Evolutionary conservation across 139 green algal genomes (phyloP), one percentile per base, ranked within the genome.

Genomic region (Edaphochlamys debaryana): DNA sequence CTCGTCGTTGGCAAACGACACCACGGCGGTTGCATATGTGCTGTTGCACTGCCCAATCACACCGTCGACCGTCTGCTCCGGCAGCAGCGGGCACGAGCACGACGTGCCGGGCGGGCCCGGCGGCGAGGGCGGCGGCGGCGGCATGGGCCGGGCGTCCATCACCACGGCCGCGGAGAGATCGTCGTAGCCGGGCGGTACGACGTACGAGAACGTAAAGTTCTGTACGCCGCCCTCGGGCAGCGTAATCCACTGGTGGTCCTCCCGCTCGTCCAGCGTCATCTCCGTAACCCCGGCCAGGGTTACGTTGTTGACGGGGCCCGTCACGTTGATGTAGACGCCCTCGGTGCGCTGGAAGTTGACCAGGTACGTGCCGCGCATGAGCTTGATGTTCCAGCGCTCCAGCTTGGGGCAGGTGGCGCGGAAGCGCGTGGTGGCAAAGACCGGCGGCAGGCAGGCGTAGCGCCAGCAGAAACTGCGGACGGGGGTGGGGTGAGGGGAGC

Each of bases 391-490:
- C 76, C 76, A 82, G 22, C 76, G 76, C 63, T 82, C 76, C 42
- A 82, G 63, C 4, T 73, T 30, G 19, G 19, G 27, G 41, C 76
- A 82, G 0, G 87, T 88, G 30, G 82, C 87, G 13, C 62, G 87
- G 83, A 91, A 91, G 72, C 19, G 22, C 2, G 67, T 71, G 5
- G 56, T 69, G n/a, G 72, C n/a, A 40, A 91, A 91, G 2, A 41
- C 30, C 60, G 80, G 36, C 1, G 87, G 87, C 72, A 91, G 67
- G 82, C 87, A 91, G 52, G 64, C 56, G 71, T 88, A 88, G 56
- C 79, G 79, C 87, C 87, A 91, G 83, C 87, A 91, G 83, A 80
- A 91, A 34, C 73, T 79, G 71, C 71, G 34, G 45, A 54, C 11
- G 11, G n/a, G n/a, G n/a, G n/a, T n/a, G n/a, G n/a, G n/a, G n/a